Base-by-base conservation (phyloP, 129 eudicot species). In the Oenanthe sinensis region DNA sequence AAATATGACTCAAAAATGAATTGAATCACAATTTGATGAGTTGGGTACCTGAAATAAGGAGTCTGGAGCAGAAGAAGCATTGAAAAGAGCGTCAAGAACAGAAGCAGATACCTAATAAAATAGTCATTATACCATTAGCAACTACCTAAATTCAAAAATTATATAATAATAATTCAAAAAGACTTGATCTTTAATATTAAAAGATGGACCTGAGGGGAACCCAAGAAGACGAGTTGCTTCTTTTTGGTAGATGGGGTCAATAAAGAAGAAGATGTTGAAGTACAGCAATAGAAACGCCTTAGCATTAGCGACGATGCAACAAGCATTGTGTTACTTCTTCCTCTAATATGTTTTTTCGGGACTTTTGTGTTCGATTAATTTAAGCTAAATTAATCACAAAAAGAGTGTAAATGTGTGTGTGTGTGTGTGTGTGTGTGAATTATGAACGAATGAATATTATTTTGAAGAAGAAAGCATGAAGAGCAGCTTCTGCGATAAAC, bases 141-240 rank as follows among this genome's bases (percentile, higher is more conserved):
- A 8, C 8, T 2, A n/a, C 9, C 9, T 37, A 5, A 22, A 12
- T 28, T 49, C 6, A 48, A 50, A 50, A 46, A 10, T 33, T 33
- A 10, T 1, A 39, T 39, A 39, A 39, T 33, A 39, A 39, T 39
- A 39, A 39, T 39, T 33, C 1, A 49, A 50, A 4, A 49, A 49
- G 22, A 15, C 8, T 50, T 13, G 58, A 16, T 50, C 16, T 50
- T 17, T 4, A 50, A 50, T 17, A 50, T 50, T 16, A 50, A 17
- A 50, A 71, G 30, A 67, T 46, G 78, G 72, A 90, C 98, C 86
- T 89, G 84, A 28, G 98, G 98, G 75, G 98, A 93, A 50, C 98
- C 98, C 75, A 93, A 50, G 83, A 90, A 89, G 19, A 93, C 94
- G 76, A 91, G 88, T 69, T 90, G 88, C 87, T 89, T 91, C 88